Percentiles rank a stretch among this genome's conserved stretches.
Evolutionary conservation across 257 asterid genomes (phyloP).

Genomic region (Solanum ahanhuiri): DNA sequence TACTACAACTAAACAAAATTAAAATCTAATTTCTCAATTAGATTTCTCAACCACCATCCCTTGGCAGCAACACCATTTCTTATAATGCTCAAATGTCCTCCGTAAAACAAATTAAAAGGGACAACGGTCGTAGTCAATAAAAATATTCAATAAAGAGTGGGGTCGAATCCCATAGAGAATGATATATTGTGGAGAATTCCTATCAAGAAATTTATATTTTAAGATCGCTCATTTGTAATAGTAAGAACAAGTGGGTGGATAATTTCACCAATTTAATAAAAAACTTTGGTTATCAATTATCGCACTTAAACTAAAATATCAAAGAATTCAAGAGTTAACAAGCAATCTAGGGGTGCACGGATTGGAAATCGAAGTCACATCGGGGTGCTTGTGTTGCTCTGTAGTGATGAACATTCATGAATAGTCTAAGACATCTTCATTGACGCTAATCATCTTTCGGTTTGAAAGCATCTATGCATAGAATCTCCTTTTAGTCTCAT

Average conservation of each 20-base stretch:
- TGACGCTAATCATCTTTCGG: too few relatives aligned
- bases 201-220: neutral
- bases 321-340: too few relatives aligned
- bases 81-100: neutral
- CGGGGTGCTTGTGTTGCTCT: too few relatives aligned
- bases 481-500: too few relatives aligned
- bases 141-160: neutral
- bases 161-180: too few relatives aligned
- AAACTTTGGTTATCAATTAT: neutral
- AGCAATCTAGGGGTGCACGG: too few relatives aligned
- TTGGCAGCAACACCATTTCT: neutral
- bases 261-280: neutral
- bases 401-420: too few relatives aligned
- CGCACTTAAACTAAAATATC: neutral
- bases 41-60: neutral
- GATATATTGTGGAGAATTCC: neutral
- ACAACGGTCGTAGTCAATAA: neutral
- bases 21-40: neutral
- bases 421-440: too few relatives aligned
- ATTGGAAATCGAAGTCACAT: too few relatives aligned
- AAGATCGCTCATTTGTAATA: neutral
- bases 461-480: too few relatives aligned
- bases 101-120: neutral
- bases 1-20: neutral
- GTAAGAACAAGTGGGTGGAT: neutral